A percentile compares a stretch with the other conserved stretches of the same genome.
phyloP scores from a whole-genome alignment of 768 basidiomycete genomes.

The Panellus pusillus region DNA sequence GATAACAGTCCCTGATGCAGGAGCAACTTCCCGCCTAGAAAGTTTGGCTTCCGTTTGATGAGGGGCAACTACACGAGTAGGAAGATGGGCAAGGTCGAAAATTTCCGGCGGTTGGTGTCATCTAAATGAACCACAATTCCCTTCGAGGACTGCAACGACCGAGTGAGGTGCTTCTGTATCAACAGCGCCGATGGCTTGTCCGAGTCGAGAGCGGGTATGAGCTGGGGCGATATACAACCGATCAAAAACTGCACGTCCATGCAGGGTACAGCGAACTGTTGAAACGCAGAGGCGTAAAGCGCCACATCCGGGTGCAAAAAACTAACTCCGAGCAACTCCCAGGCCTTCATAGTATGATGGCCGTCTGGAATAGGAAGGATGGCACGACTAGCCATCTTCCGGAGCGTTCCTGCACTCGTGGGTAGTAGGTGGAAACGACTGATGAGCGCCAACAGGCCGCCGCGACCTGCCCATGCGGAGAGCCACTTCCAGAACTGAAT shows the following conservation, averaged over 20 bases:
- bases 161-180: constrained; percentile 19
- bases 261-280: background rate
- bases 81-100: constrained; percentile 21
- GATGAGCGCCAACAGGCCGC: constrained; percentile 12
- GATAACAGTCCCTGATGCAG: constrained; percentile 7
- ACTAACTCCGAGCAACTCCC: constrained; percentile 16
- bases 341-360: constrained; percentile 2
- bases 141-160: background rate
- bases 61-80: constrained; percentile 11
- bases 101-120: background rate
- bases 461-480: constrained; percentile 2
- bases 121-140: background rate
- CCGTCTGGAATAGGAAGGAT: constrained; percentile 7
- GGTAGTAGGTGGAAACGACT: constrained; percentile 21
- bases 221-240: constrained; percentile 1
- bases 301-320: constrained; percentile 23
- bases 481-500: constrained; percentile 29
- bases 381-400: constrained; percentile 10
- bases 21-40: constrained; percentile 1
- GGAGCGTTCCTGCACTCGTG: constrained; percentile 14
- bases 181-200: background rate
- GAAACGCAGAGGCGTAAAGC: background rate
- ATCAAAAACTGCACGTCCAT: constrained; percentile 8
- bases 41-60: constrained; percentile 1
- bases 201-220: background rate